Evolutionary conservation across 768 basidiomycete species (phyloP).

Genomic region (Pleurotus tuber-regium): DNA sequence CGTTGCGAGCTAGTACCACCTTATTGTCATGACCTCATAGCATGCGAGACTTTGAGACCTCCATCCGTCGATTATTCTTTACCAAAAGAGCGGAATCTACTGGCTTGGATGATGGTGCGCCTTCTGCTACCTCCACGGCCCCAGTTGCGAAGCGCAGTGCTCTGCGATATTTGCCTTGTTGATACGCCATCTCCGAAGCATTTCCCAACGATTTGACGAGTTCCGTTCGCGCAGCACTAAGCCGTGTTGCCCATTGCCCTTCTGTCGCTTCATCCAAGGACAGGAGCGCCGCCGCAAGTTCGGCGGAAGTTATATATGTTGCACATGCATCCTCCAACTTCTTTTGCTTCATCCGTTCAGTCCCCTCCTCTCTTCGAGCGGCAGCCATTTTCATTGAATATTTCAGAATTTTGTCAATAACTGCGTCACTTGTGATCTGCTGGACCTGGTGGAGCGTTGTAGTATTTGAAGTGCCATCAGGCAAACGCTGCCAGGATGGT

Average conservation of each 20-base stretch:
- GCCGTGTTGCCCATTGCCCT: constrained; percentile 18
- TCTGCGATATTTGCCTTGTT: constrained; percentile 15
- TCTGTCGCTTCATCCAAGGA: constrained; percentile 26
- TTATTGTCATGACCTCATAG: not conserved
- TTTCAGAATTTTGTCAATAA: constrained; percentile 21
- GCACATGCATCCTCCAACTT: constrained; percentile 19
- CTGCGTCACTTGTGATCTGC: constrained; percentile 22
- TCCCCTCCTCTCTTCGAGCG: constrained; percentile 20
- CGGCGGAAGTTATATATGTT: constrained; percentile 26
- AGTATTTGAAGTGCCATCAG: constrained; percentile 18
- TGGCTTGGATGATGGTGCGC: not conserved
- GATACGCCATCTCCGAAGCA: constrained; percentile 33
- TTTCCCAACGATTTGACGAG: constrained; percentile 30
- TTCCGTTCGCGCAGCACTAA: constrained; percentile 24
- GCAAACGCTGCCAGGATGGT: constrained; percentile 19
- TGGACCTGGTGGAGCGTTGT: constrained; percentile 21
- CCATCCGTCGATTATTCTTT: constrained; percentile 5
- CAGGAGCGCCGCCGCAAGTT: constrained; percentile 29
- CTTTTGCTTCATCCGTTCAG: constrained; percentile 14
- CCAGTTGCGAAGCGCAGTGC: constrained; percentile 25
- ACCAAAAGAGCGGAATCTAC: constrained; percentile 1
- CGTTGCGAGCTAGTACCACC: too few relatives aligned
- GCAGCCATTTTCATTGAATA: constrained; percentile 19
- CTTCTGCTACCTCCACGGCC: constrained; percentile 19
- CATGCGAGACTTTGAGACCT: not conserved